Base-by-base conservation (phyloP, 495 filamentous ascomycete genomes). In the Neurospora africana region DNA sequence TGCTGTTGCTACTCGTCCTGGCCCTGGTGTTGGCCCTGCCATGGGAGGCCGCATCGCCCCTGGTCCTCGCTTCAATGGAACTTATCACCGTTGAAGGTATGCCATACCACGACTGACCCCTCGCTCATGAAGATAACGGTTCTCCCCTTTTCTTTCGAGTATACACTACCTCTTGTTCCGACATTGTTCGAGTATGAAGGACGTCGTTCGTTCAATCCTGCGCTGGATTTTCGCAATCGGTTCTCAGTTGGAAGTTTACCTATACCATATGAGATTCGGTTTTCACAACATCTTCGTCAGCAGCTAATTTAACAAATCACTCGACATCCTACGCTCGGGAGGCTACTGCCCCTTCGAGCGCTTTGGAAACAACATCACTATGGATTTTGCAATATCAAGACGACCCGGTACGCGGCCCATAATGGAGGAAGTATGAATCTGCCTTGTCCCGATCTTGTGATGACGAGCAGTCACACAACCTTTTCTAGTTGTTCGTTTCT, bases 1-100 rank as follows among this genome's bases (percentile, higher is more conserved):
- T 39, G 91, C 91, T 36, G 87, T 91, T 74, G 86, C 91, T 41
- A 97, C 92, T 74, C 92, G 93, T 65, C 93, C 94, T 39, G 93
- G 93, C 43, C 93, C 94, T 71, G 91, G 91, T 43, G 88, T 89
- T 69, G 89, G 92, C 13, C 78, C 83, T 58, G 73, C 82, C 87
- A 77, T 90, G 86, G 80, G 84, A 72, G 79, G 83, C 75, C 87
- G 89, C 71, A 87, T 89, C 82, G 87, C 77, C 58, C 81, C 84
- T 21, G 83, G 83, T 73, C 81, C 85, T 69, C 81, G 83, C 43
- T 83, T 83, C 78, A 84, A 83, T 68, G 82, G 82, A 72, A 78
- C 81, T 71, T 90, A 87, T 75, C 88, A 86, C 76, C 88, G 53
- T 68, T 35, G 37, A 27, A 33, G 13, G 27, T 0, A 43, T 0